Conservation (phyloP, 768 basidiomycete species). For the Kwoniella shandongensis region DNA sequence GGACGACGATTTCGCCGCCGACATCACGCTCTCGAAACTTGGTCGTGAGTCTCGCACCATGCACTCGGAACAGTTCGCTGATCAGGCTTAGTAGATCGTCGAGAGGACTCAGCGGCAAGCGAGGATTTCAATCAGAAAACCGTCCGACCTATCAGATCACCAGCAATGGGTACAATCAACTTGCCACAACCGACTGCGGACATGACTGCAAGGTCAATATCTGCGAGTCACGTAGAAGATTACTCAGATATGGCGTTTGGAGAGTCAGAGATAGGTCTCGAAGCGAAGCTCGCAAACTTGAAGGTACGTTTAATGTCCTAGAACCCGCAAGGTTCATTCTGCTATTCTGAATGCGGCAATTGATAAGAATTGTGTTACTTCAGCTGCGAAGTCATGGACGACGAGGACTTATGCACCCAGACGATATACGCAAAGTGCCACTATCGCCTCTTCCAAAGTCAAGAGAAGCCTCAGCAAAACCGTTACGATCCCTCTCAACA, state of each 20-base stretch:
- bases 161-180: conserved; percentile 9
- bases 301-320: conserved; percentile 59
- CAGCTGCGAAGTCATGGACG: conserved; percentile 34
- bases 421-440: conserved; percentile 35
- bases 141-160: conserved; percentile 41
- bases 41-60: conserved; percentile 58
- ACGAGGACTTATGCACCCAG: conserved; percentile 43
- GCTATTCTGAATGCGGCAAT: too few species aligned
- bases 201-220: conserved; percentile 1
- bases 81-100: conserved; percentile 53
- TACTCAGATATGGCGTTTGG: conserved; percentile 84
- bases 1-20: conserved; percentile 98
- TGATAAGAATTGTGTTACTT: too few species aligned
- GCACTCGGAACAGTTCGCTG: not conserved
- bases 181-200: not conserved
- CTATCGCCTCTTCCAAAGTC: conserved; percentile 1
- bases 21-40: conserved; percentile 80
- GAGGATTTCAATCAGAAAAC: conserved; percentile 50
- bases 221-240: conserved; percentile 64
- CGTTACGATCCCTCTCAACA: conserved; percentile 14
- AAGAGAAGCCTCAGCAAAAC: conserved; percentile 5
- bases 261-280: conserved; percentile 69
- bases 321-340: too few species aligned
- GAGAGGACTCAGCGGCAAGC: conserved; percentile 59
- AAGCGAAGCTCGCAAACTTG: conserved; percentile 79